phyloP scores from a whole-genome alignment of 148 eudicot species.

The Camellia lanceoleosa region DNA sequence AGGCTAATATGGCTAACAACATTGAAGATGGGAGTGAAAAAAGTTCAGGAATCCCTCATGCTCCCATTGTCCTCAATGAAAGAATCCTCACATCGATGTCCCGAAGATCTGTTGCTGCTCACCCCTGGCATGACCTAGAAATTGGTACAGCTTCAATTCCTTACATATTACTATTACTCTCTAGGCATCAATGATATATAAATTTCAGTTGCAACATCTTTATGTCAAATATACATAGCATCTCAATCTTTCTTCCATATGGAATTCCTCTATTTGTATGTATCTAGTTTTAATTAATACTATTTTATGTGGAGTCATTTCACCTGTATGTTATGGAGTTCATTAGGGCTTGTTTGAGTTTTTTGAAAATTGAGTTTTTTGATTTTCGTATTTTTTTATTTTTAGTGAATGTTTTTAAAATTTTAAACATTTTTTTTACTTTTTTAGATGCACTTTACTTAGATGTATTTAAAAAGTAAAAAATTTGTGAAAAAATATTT shows the following conservation, averaged over 20 bases:
- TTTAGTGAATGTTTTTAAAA: too few species aligned
- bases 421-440: too few species aligned
- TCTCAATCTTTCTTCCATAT: not conserved
- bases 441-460: too few species aligned
- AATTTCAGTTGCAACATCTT: not conserved
- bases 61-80: slow-evolving; percentile 65
- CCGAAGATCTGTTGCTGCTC: slow-evolving; percentile 83
- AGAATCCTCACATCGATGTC: slow-evolving; percentile 87
- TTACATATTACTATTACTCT: not conserved
- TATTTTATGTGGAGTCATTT: not conserved
- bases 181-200: not conserved
- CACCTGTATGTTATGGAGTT: not conserved
- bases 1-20: slow-evolving; percentile 49
- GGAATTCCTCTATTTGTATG: not conserved
- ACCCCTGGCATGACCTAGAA: slow-evolving; percentile 98
- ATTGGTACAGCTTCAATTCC: slow-evolving; percentile 46
- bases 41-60: slow-evolving; percentile 24
- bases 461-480: too few species aligned
- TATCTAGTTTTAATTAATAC: not conserved
- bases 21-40: slow-evolving; percentile 36
- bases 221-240: not conserved
- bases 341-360: too few species aligned
- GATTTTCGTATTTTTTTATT: too few species aligned
- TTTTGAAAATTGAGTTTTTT: too few species aligned
- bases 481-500: too few species aligned